Evolutionary conservation across 2,329 filamentous ascomycete species (phyloP).

Genomic region (Gyromitra esculenta): DNA sequence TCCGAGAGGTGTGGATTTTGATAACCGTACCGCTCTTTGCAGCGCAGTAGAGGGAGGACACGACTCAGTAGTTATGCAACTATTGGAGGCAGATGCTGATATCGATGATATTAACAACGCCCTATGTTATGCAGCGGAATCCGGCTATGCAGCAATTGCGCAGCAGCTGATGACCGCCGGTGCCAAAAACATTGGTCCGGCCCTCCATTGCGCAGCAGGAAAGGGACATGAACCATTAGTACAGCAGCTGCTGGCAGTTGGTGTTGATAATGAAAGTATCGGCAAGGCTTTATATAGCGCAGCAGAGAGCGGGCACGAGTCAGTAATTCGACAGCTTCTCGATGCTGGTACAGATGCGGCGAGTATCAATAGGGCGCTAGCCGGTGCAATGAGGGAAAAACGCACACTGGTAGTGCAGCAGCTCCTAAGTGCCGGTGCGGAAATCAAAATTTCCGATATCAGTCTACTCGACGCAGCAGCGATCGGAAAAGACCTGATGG

Average conservation of each 20-base stretch:
- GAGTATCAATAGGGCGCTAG: neutral
- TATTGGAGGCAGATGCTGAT: neutral
- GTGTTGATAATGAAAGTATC: neutral
- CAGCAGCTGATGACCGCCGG: neutral
- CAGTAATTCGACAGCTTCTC: neutral
- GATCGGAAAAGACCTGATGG: too few species aligned
- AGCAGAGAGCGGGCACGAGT: neutral
- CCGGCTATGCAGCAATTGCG: neutral
- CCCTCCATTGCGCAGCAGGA: slow-evolving; percentile 13
- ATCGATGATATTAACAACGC: slow-evolving; percentile 2
- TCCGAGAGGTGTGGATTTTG: neutral
- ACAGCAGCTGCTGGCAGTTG: neutral
- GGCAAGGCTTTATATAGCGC: slow-evolving; percentile 17
- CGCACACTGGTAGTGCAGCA: neutral
- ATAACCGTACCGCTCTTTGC: slow-evolving; percentile 15
- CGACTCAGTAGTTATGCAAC: neutral
- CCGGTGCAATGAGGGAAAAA: slow-evolving; percentile 6
- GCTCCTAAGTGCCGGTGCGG: neutral
- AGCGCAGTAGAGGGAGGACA: slow-evolving; percentile 6
- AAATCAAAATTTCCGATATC: neutral
- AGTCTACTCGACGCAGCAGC: too few species aligned
- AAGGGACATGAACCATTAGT: neutral
- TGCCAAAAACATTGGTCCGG: neutral
- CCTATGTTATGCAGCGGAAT: slow-evolving; percentile 6
- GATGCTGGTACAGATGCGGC: neutral